Percentiles rank a stretch among this genome's conserved stretches.
These are phyloP conservation scores for Apiotrichum siamense DNA, from an alignment of 1,284 basidiomycete genomes.

Conservation along the genomic window DNA sequence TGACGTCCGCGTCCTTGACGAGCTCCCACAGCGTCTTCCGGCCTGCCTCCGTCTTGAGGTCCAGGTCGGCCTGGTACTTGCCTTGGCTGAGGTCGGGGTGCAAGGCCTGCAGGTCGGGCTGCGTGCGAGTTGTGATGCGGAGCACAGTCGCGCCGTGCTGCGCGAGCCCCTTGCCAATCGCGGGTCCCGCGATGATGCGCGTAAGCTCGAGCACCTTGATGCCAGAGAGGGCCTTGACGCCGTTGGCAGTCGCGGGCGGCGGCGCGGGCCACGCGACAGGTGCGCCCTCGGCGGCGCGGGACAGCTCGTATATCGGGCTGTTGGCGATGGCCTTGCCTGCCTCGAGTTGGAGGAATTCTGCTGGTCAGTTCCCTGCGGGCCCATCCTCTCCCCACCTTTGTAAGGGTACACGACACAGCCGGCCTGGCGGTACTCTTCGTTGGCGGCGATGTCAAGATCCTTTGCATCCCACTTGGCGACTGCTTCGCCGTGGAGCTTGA, in stretches of 20 bases:
- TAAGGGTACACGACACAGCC: slow-evolving; percentile 8
- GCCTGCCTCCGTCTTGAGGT: slow-evolving; percentile 8
- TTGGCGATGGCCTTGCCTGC: slow-evolving; percentile 8
- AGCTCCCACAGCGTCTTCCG: neutral
- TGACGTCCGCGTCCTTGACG: slow-evolving; percentile 6
- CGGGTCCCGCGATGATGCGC: slow-evolving; percentile 10
- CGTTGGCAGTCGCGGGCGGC: too few species aligned
- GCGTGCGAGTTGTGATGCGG: slow-evolving; percentile 2
- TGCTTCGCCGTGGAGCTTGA: slow-evolving; percentile 3
- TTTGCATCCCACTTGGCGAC: slow-evolving; percentile 5
- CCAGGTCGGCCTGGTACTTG: slow-evolving; percentile 7
- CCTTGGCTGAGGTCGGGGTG: slow-evolving; percentile 10
- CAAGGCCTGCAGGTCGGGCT: slow-evolving; percentile 6
- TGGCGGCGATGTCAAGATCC: slow-evolving; percentile 9
- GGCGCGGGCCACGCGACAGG: slow-evolving; percentile 4
- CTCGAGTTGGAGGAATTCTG: slow-evolving; percentile 9
- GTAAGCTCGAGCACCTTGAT: slow-evolving; percentile 16
- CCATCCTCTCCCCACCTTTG: neutral
- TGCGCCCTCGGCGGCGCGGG: neutral
- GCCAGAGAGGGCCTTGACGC: slow-evolving; percentile 2
- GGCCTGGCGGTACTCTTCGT: slow-evolving; percentile 10
- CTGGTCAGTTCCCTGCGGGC: neutral
- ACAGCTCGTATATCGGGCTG: slow-evolving; percentile 12
- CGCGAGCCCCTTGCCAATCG: slow-evolving; percentile 8
- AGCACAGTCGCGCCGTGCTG: slow-evolving; percentile 14